These are phyloP conservation scores for Aspergillus bridgeri DNA, from an alignment of 495 filamentous ascomycete genomes.

Conservation along the genomic window DNA sequence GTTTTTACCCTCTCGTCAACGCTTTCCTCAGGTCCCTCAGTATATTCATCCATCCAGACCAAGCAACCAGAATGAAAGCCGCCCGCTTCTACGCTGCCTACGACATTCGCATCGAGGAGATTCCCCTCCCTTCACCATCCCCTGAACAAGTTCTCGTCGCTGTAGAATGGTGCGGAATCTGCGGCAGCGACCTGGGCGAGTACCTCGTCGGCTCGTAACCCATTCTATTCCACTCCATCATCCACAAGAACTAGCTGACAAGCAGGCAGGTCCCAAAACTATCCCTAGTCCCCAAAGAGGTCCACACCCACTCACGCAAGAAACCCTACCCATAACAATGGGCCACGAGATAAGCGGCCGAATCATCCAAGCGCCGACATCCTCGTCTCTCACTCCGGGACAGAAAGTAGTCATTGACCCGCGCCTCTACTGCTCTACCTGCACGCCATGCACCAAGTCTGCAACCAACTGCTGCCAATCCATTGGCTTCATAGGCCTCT, in stretches of 20 bases:
- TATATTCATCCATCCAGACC: not conserved
- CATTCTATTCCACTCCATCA: not conserved
- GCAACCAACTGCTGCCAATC: slow-evolving; percentile 46
- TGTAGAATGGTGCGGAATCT: slow-evolving; percentile 17
- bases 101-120: slow-evolving; percentile 15
- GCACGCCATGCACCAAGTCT: slow-evolving; percentile 38
- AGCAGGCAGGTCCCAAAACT: slow-evolving; percentile 2
- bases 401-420: slow-evolving; percentile 38
- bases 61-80: slow-evolving; percentile 8
- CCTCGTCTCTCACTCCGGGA: not conserved
- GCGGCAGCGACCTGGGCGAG: slow-evolving; percentile 45
- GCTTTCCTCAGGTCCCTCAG: too few species aligned
- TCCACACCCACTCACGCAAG: slow-evolving; percentile 50
- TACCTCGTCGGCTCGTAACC: slow-evolving; percentile 36
- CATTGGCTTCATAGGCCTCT: slow-evolving; percentile 49
- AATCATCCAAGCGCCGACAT: slow-evolving; percentile 4
- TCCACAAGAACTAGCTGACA: slow-evolving; percentile 2
- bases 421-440: slow-evolving; percentile 47
- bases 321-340: slow-evolving; percentile 45
- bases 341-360: slow-evolving; percentile 52
- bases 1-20: not conserved
- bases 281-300: slow-evolving; percentile 18
- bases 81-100: slow-evolving; percentile 14
- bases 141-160: slow-evolving; percentile 32
- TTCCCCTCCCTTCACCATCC: not conserved